Evolutionary conservation across 495 filamentous ascomycete species (phyloP).

Genomic region (Penicillium turbatum): DNA sequence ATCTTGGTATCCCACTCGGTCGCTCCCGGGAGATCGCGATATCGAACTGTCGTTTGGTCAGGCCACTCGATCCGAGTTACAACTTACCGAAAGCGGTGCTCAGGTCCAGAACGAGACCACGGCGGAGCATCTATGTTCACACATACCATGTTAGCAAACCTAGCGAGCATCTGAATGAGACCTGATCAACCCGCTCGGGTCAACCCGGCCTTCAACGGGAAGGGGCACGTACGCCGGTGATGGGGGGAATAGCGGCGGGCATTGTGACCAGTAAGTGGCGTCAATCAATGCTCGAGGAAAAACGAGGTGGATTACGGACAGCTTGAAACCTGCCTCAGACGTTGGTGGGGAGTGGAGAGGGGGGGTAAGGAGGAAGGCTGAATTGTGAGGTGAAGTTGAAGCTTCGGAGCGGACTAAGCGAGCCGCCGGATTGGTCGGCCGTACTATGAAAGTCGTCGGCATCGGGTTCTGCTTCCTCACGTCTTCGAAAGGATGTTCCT

Average conservation of each 20-base stretch:
- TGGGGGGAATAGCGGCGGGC: slow-evolving; percentile 43
- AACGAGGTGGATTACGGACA: slow-evolving; percentile 11
- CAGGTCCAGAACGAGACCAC: slow-evolving; percentile 71
- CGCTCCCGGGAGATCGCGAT: background rate
- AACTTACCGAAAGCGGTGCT: slow-evolving; percentile 69
- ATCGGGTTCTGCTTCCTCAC: background rate
- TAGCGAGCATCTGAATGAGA: background rate
- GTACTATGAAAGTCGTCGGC: slow-evolving; percentile 7
- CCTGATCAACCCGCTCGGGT: slow-evolving; percentile 22
- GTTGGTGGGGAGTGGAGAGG: slow-evolving; percentile 26
- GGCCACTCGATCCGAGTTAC: slow-evolving; percentile 16
- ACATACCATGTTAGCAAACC: slow-evolving; percentile 5
- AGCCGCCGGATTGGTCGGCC: slow-evolving; percentile 30
- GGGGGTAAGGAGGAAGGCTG: slow-evolving; percentile 20
- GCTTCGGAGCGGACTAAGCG: slow-evolving; percentile 45
- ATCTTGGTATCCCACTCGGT: background rate
- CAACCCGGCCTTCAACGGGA: slow-evolving; percentile 18
- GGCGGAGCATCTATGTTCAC: slow-evolving; percentile 60
- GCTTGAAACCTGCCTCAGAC: slow-evolving; percentile 18
- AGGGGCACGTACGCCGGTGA: slow-evolving; percentile 47
- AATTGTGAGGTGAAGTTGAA: slow-evolving; percentile 38
- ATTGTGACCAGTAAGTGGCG: slow-evolving; percentile 33
- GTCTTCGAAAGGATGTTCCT: no score
- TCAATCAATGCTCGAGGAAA: slow-evolving; percentile 17
- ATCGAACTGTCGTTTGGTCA: slow-evolving; percentile 15